Evolutionary conservation across 2,329 filamentous ascomycete species (phyloP), one percentile per base, ranked within the genome.

Genomic region (Aureobasidium mangrovei): DNA sequence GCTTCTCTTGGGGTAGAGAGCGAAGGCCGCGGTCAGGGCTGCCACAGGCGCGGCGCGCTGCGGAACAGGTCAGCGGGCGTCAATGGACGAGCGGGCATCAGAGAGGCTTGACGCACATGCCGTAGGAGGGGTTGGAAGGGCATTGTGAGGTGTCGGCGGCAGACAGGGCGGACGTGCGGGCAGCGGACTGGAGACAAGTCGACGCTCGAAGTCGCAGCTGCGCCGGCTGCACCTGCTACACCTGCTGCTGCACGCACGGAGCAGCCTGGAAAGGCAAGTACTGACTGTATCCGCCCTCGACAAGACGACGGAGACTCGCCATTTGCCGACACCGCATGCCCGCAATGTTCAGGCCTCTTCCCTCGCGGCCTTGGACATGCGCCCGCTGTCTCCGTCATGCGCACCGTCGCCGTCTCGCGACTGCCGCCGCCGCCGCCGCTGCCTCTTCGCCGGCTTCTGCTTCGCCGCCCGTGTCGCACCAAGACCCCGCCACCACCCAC

Each of bases 311-410:
- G 32, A 9, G 33, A 38, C 45, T 9, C 26, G 8, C 3, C 27
- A 38, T 40, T 28, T 32, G 33, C 40, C 39, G 45, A 40, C 44
- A 32, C 44, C 24, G 44, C 32, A 2, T 35, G 32, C 32, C 39
- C 8, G 41, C n/a, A 35, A 75, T 75, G 73, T 63, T 75, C 57
- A 71, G 70, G 60, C 65, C 69, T 52, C 57, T 72, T n/a, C 58
- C 58, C 53, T 60, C 61, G 56, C 74, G 72, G 68, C 71, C 77
- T 58, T 84, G 83, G 83, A 76, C 83, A 61, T 86, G 82, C 71
- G 74, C 79, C 53, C 73, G 69, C 69, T 86, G 83, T 69, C 71
- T 80, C 28, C 68, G 64, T 29, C 67, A 65, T 52, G 69, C 67
- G 51, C 66, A 65, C 45, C 59, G 64, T 47, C 57, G 58, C 36